Conservation (phyloP, 2,329 filamentous ascomycete genomes). For the Penicillium hesseltinei region DNA sequence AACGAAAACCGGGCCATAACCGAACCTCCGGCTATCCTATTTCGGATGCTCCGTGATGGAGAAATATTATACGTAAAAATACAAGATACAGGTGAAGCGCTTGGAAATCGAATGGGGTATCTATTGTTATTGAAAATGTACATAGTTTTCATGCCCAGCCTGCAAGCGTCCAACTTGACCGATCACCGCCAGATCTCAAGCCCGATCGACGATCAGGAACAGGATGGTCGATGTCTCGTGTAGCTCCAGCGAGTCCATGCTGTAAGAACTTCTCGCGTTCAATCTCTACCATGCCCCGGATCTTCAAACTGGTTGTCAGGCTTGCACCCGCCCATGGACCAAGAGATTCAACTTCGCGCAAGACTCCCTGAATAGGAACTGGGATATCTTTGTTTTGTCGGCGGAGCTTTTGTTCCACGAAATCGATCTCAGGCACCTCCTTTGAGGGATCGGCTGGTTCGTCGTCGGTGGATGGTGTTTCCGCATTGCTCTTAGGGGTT, state of each 20-base stretch:
- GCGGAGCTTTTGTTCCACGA: conserved; percentile 43
- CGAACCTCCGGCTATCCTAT: not conserved
- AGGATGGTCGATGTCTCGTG: conserved; percentile 40
- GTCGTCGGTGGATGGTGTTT: conserved; percentile 6
- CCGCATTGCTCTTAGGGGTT: conserved; percentile 3
- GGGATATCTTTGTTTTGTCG: conserved; percentile 37
- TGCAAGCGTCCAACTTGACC: conserved; percentile 50
- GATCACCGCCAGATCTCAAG: conserved; percentile 41
- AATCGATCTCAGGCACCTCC: conserved; percentile 47
- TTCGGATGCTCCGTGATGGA: not conserved
- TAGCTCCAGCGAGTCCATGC: conserved; percentile 48
- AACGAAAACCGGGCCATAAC: not conserved
- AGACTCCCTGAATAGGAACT: conserved; percentile 36
- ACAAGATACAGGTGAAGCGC: not conserved
- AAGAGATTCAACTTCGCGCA: conserved; percentile 59
- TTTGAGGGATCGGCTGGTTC: conserved; percentile 20
- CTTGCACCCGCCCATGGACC: conserved; percentile 66
- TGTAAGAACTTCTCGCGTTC: conserved; percentile 62
- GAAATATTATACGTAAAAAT: no score
- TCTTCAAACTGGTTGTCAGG: conserved; percentile 57
- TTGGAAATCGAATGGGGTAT: conserved; percentile 20
- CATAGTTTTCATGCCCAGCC: conserved; percentile 43
- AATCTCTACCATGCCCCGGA: conserved; percentile 62
- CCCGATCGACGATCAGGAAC: conserved; percentile 42
- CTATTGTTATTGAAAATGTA: conserved; percentile 18